Evolutionary conservation across 371 early-diverging fungal species (phyloP).

Genomic region (Gilbertella persicaria): DNA sequence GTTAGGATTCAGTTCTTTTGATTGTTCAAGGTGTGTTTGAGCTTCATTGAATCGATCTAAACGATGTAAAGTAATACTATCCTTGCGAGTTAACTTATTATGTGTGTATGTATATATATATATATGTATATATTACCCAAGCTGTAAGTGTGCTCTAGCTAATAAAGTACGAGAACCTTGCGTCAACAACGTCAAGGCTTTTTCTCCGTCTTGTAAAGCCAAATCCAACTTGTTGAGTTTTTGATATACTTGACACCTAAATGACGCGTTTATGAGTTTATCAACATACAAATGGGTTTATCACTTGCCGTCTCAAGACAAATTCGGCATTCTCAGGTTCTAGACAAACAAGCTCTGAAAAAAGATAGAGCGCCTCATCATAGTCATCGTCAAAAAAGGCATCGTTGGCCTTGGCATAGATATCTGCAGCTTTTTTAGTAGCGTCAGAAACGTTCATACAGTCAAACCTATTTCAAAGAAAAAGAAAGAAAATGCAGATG

Average conservation of each 20-base stretch:
- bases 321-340: constrained; percentile 74
- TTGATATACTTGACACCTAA: constrained; percentile 63
- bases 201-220: constrained; percentile 66
- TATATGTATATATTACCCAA: constrained; percentile 55
- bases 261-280: not conserved
- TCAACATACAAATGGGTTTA: not conserved
- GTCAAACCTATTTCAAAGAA: not conserved
- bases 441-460: constrained; percentile 19
- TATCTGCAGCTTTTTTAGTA: constrained; percentile 63
- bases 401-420: constrained; percentile 81
- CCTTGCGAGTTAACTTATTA: not conserved
- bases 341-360: constrained; percentile 75
- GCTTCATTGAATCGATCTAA: constrained; percentile 55
- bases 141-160: constrained; percentile 65
- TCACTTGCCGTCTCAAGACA: constrained; percentile 55
- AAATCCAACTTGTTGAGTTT: constrained; percentile 58
- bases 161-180: constrained; percentile 58
- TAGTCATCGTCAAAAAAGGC: constrained; percentile 83
- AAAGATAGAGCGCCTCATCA: constrained; percentile 73
- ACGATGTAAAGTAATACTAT: constrained; percentile 58
- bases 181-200: constrained; percentile 56
- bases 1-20: constrained; percentile 52
- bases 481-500: not conserved
- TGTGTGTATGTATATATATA: too few relatives aligned
- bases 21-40: constrained; percentile 50